Conservation (phyloP, 2,329 filamentous ascomycete genomes). For the Sclerotinia borealis region DNA sequence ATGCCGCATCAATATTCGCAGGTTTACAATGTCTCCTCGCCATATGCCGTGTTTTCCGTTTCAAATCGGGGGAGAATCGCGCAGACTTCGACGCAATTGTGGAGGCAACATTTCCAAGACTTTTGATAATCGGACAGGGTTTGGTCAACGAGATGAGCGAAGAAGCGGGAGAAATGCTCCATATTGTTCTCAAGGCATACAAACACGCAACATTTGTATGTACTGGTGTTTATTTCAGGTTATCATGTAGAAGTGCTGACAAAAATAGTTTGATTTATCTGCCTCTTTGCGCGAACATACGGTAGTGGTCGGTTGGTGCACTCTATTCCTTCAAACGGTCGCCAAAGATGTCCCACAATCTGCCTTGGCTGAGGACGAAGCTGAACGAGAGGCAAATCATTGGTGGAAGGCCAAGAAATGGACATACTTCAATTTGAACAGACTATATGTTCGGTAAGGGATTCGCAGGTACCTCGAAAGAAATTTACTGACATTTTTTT, state of each 20-base stretch:
- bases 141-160: constrained; percentile 85
- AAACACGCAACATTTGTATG: constrained; percentile 96
- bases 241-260: constrained; percentile 30
- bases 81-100: constrained; percentile 93
- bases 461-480: neutral
- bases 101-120: constrained; percentile 79
- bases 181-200: constrained; percentile 91
- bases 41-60: constrained; percentile 91
- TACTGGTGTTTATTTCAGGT: constrained; percentile 24
- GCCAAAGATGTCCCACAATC: constrained; percentile 75
- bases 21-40: constrained; percentile 90
- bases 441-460: constrained; percentile 80
- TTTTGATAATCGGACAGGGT: constrained; percentile 81
- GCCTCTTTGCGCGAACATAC: constrained; percentile 70
- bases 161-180: constrained; percentile 94
- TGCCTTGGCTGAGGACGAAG: constrained; percentile 70
- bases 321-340: constrained; percentile 85
- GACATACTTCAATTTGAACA: constrained; percentile 96
- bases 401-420: constrained; percentile 99
- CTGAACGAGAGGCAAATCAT: constrained; percentile 87
- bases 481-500: constrained; percentile 15
- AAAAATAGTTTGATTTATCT: constrained; percentile 73
- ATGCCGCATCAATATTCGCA: constrained; percentile 80
- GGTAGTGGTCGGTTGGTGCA: constrained; percentile 91
- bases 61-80: constrained; percentile 76